phyloP scores from a whole-genome alignment of 345 rosid species.

The Alliaria petiolata region DNA sequence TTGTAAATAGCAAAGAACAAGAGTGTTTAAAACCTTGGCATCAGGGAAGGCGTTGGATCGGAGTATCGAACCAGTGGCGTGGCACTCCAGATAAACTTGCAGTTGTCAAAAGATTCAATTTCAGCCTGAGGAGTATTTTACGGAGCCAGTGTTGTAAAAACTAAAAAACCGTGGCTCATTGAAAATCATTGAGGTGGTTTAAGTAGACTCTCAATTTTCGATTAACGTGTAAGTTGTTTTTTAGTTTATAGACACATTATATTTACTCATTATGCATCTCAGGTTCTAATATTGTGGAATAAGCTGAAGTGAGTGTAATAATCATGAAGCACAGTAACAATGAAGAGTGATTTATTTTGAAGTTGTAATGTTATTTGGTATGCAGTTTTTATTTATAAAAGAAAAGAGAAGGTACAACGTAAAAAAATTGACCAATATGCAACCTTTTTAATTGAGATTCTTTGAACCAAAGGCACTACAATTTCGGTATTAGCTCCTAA shows the following conservation, averaged over 20 bases:
- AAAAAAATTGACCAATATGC: not conserved
- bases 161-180: not conserved
- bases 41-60: not conserved
- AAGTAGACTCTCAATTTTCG: not conserved
- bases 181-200: slow-evolving; percentile 7
- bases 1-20: slow-evolving; percentile 23
- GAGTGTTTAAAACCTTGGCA: slow-evolving; percentile 3
- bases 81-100: not conserved
- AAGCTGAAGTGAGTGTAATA: not conserved
- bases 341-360: not conserved
- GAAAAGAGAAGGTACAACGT: no score
- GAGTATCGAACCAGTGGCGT: slow-evolving; percentile 2
- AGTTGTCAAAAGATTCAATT: not conserved
- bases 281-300: not conserved
- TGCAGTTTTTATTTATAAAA: no score
- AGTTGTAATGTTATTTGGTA: not conserved
- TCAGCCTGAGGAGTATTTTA: no score
- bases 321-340: not conserved
- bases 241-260: not conserved
- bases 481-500: no score
- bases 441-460: not conserved
- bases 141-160: not conserved
- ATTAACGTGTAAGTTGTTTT: not conserved
- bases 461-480: slow-evolving; percentile 21
- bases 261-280: not conserved